Evolutionary conservation across 2,329 filamentous ascomycete species (phyloP).

Genomic region (Talaromyces marneffei): DNA sequence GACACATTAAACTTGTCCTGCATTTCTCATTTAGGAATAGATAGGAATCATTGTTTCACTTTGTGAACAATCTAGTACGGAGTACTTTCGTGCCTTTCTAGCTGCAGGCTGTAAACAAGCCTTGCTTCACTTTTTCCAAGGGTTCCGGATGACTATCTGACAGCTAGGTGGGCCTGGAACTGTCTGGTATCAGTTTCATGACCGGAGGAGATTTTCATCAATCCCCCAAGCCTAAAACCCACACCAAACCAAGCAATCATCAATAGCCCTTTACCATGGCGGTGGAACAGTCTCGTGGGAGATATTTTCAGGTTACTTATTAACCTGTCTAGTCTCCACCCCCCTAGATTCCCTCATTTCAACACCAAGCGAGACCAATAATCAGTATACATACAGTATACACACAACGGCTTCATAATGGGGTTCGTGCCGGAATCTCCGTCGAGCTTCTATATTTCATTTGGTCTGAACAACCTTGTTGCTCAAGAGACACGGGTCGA

Average conservation of each 20-base stretch:
- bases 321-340: slow-evolving; percentile 2
- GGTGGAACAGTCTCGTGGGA: not conserved
- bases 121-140: not conserved
- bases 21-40: not conserved
- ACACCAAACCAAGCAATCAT: not conserved
- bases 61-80: not conserved
- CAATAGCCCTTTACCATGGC: slow-evolving; percentile 6
- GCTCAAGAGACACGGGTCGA: slow-evolving; percentile 20
- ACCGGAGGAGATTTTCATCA: not conserved
- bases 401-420: not conserved
- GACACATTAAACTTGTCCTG: not conserved
- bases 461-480: slow-evolving; percentile 22
- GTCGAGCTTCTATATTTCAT: slow-evolving; percentile 13
- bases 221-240: not conserved
- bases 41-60: slow-evolving; percentile 3
- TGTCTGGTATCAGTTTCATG: slow-evolving; percentile 6
- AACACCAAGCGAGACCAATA: not conserved
- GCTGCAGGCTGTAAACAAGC: not conserved
- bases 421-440: slow-evolving; percentile 4
- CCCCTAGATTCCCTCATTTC: not conserved
- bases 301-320: not conserved
- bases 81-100: not conserved
- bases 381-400: not conserved
- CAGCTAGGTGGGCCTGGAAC: not conserved
- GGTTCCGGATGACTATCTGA: not conserved